Base-by-base conservation (phyloP, 169 alveolate species). In the Cryptosporidium parvum region DNA sequence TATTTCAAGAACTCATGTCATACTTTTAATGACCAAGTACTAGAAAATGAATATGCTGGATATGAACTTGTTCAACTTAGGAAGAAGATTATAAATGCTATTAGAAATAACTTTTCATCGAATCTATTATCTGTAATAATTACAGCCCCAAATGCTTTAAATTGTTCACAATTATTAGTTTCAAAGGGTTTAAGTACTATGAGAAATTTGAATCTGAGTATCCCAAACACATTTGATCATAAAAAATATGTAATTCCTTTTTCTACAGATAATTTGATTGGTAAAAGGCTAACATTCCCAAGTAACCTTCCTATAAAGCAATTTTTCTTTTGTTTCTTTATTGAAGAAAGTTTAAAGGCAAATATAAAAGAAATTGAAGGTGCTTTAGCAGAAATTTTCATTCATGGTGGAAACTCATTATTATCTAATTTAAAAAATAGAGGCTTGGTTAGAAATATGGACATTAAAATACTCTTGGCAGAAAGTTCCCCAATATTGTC, bases 221-320 rank as follows among this genome's bases (percentile, higher is more conserved):
- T 53, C 37, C 86, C 71, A 1, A 37, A 56, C 6, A 14, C 56
- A 8, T 73, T 56, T 18, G 52, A 73, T 39, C 1, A 58, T 10
- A 10, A 26, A 29, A 56, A 29, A 14, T 53, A 51, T 42, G 14
- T 23, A 53, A 23, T 48, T 53, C 62, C 86, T 10, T 73, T 73
- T 56, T 53, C 86, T 18, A 58, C 69, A 56, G 58, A 58, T 45
- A 73, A 73, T 73, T 53, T 73, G 21, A 53, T 73, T 51, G 86
- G 86, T 21, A 73, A 33, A 53, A 73, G 23, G 37, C 35, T 73
- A 35, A 73, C 44, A 16, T n/a, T 73, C 1, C 72, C 70, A 26
- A 73, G 58, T 56, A 10, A 18, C 33, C 37, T 33, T 56, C 62
- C 52, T 18, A 31, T 33, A 37, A 53, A 39, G n/a, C 71, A 73